phyloP scores from a whole-genome alignment of 352 stramenopile species.

The Phytophthora pini region DNA sequence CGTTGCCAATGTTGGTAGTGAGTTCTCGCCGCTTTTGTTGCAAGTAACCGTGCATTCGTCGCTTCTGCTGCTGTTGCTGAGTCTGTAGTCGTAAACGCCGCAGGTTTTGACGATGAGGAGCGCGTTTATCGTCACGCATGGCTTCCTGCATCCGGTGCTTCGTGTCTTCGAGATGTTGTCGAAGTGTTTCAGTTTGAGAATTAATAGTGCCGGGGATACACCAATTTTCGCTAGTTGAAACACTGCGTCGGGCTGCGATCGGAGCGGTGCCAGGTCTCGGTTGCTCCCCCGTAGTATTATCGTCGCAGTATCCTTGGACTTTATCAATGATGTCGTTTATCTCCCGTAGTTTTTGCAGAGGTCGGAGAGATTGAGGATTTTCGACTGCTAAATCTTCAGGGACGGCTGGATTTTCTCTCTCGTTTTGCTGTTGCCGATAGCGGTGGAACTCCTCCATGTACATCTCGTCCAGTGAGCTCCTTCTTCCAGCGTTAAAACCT shows the following conservation, averaged over 20 bases:
- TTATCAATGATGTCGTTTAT: slow-evolving; percentile 76
- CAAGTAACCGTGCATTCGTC: slow-evolving; percentile 74
- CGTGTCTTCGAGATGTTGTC: slow-evolving; percentile 51
- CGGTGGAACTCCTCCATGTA: slow-evolving; percentile 61
- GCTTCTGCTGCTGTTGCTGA: slow-evolving; percentile 52
- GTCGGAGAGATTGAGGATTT: slow-evolving; percentile 2
- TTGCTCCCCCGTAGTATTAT: not conserved
- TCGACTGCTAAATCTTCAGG: slow-evolving; percentile 4
- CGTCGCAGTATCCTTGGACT: slow-evolving; percentile 44
- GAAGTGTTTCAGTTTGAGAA: slow-evolving; percentile 19
- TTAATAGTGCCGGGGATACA: not conserved
- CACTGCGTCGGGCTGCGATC: slow-evolving; percentile 5
- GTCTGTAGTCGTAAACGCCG: slow-evolving; percentile 41
- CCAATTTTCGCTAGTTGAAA: not conserved
- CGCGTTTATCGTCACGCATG: slow-evolving; percentile 45
- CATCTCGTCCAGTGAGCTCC: slow-evolving; percentile 52
- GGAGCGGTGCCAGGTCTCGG: slow-evolving; percentile 30
- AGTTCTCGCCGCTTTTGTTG: slow-evolving; percentile 75
- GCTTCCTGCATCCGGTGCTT: slow-evolving; percentile 57
- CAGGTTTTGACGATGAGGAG: slow-evolving; percentile 35
- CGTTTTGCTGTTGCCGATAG: slow-evolving; percentile 28
- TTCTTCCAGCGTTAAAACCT: too few species aligned
- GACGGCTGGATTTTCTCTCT: slow-evolving; percentile 7
- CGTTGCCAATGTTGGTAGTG: slow-evolving; percentile 71
- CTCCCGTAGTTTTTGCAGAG: slow-evolving; percentile 57